Evolutionary conservation across 106 monocot genomes (phyloP), one percentile per base, ranked within the genome.

Genomic region (Amphibolis antarctica): DNA sequence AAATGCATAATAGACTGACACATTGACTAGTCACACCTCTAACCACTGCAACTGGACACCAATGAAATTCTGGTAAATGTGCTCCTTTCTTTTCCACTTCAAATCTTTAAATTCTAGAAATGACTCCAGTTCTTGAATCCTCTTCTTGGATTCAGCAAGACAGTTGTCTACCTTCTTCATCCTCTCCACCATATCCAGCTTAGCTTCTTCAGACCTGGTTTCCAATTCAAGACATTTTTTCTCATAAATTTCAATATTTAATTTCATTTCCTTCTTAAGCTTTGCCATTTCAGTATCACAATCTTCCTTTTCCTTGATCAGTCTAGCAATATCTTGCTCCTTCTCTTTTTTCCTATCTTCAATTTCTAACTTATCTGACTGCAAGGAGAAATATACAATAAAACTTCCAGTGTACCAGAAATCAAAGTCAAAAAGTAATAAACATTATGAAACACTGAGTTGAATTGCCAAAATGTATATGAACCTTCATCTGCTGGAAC

Each of bases 291-390:
- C 76, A 24, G 26, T 52, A 0, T 87, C 87, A 42, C 72, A 72
- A 66, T 74, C 73, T 58, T 98, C 87, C 59, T 85, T 98, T 22
- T 91, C 96, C 61, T 77, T 87, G 20, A 74, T 65, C 45, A 91
- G 58, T 61, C 58, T 81, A 29, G 53, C 28, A 10, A 87, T 21
- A 48, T 87, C 86, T 72, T 85, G 75, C 50, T 87, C 87, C n/a
- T 64, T 75, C 12, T 74, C 27, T 54, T 79, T 85, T 53, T 79
- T 80, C 67, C 53, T 85, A 64, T 89, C 88, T 72, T 89, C 88
- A 62, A 79, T 46, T 68, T 69, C 71, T 19, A 60, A 64, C 53
- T 88, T 88, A 53, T 88, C 84, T 47, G 58, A 72, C 96, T 91
- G 62, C 10, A 72, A 53, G 46, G 45, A 49, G 30, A 54, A 55